Evolutionary conservation across 345 rosid genomes (phyloP), one percentile per base, ranked within the genome.

Genomic region (Brassica incana): DNA sequence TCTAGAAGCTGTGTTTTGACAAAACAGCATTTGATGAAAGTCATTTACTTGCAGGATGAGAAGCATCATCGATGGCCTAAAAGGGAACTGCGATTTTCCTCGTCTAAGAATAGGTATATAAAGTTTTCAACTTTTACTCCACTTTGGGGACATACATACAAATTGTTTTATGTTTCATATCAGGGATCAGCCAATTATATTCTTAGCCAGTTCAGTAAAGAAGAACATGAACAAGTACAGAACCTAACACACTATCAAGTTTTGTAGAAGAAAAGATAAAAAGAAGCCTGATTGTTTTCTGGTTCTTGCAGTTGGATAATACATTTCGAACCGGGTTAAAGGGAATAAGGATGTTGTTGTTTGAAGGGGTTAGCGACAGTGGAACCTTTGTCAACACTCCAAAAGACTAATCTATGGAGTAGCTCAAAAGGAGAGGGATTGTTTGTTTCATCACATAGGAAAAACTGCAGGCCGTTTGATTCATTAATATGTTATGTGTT

Each of bases 21-120:
- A 18, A 18, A 18, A 18, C 18, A 18, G 18, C 35, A 30, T 6
- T 73, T 18, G 69, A 67, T 66, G 69, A 56, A 30, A 29, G 59
- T 33, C 32, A 10, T 36, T 9, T 77, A 67, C 76, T n/a, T 73
- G 72, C 73, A 95, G 98, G 85, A 93, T 93, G 99, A 88, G 86
- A 82, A 93, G 89, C 80, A 85, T 95, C 63, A 90, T 95, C 40
- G 92, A 90, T 79, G 93, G 81, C 72, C 87, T 95, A n/a, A 93
- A 95, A 87, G 99, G 98, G 25, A 90, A 59, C 76, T 92, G 89
- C 1, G 95, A 95, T 77, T 93, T 95, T 80, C 97, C 99, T 62
- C 98, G 99, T 48, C 82, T 95, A 82, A 88, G 97, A 89, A 88
- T 95, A 40, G 99, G 99, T 91, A 78, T 18, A 18, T 18, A 18